Percentiles rank a stretch among this genome's conserved stretches.
phyloP scores from a whole-genome alignment of 106 monocot species.

The Dioscorea alata region DNA sequence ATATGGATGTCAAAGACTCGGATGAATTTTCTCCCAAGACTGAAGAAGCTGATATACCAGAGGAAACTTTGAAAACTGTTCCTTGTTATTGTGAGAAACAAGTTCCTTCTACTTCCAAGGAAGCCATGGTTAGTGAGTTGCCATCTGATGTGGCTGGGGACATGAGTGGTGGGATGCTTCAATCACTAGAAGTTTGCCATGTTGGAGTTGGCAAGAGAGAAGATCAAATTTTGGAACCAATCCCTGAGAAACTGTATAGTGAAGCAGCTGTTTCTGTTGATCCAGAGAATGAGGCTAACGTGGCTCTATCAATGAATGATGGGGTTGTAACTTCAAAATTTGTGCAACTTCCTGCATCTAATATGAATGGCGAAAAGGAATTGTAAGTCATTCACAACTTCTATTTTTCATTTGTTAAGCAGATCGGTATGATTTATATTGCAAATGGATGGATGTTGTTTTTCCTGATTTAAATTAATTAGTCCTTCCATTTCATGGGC shows the following conservation, averaged over 20 bases:
- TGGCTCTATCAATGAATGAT: constrained; percentile 5
- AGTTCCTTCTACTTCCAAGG: constrained; percentile 1
- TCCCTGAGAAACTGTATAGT: constrained; percentile 1
- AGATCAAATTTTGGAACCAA: not conserved
- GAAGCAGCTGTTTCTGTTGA: constrained; percentile 1
- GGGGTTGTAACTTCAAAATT: constrained; percentile 5
- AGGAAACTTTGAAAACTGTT: constrained; percentile 13
- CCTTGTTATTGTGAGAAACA: constrained; percentile 15
- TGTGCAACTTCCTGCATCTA: too few species aligned
- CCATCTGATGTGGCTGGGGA: constrained; percentile 2
- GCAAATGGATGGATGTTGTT: not conserved
- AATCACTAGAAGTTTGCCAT: not conserved
- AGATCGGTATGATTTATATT: not conserved
- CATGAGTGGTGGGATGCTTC: not conserved
- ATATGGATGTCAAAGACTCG: not conserved
- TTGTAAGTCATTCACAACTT: constrained; percentile 33
- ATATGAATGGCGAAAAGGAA: constrained; percentile 5
- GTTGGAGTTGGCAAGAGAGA: not conserved
- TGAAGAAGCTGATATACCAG: constrained; percentile 1
- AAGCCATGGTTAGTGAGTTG: constrained; percentile 7
- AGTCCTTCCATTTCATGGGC: not conserved
- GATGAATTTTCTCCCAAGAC: constrained; percentile 1
- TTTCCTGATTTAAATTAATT: not conserved
- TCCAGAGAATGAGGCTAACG: constrained; percentile 2
- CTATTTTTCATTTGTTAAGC: not conserved